Conservation (phyloP, 495 filamentous ascomycete genomes). For the Hypoxylon trugodes region DNA sequence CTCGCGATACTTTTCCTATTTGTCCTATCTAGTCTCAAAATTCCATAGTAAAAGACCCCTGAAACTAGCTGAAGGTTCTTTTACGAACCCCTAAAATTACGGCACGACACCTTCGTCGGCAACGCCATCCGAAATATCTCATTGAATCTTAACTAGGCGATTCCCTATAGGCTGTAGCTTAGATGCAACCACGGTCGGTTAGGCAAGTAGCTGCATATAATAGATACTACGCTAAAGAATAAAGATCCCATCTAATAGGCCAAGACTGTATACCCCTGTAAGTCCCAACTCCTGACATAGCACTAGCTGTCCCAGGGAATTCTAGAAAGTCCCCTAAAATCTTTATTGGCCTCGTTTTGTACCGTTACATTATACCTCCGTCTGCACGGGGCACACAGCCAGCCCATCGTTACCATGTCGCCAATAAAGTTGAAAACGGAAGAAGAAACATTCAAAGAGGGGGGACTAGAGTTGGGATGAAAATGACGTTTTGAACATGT, state of each 20-base stretch:
- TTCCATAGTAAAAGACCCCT: conserved; percentile 6
- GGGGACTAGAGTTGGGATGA: conserved; percentile 37
- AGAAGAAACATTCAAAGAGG: conserved; percentile 31
- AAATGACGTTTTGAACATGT: conserved; percentile 23
- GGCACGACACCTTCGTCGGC: conserved; percentile 11
- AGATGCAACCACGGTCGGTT: conserved; percentile 19
- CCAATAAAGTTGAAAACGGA: conserved; percentile 34
- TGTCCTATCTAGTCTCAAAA: conserved; percentile 13
- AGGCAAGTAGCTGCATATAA: conserved; percentile 9
- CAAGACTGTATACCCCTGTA: conserved; percentile 11
- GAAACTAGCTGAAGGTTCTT: conserved; percentile 19
- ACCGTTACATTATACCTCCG: conserved; percentile 18
- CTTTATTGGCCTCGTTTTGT: conserved; percentile 9
- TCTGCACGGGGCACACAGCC: conserved; percentile 9
- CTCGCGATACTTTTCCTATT: conserved; percentile 5
- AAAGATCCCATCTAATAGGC: conserved; percentile 18
- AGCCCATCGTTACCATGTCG: conserved; percentile 5
- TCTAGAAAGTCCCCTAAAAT: conserved; percentile 29
- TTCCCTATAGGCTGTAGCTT: conserved; percentile 8
- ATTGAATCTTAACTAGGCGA: conserved; percentile 12
- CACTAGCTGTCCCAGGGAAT: conserved; percentile 27
- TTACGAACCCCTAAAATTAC: conserved; percentile 13
- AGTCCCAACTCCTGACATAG: conserved; percentile 4
- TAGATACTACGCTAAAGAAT: conserved; percentile 1
- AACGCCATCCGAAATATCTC: conserved; percentile 34